phyloP scores from a whole-genome alignment of 352 stramenopile genomes.

The Phytophthora pseudosyringae region DNA sequence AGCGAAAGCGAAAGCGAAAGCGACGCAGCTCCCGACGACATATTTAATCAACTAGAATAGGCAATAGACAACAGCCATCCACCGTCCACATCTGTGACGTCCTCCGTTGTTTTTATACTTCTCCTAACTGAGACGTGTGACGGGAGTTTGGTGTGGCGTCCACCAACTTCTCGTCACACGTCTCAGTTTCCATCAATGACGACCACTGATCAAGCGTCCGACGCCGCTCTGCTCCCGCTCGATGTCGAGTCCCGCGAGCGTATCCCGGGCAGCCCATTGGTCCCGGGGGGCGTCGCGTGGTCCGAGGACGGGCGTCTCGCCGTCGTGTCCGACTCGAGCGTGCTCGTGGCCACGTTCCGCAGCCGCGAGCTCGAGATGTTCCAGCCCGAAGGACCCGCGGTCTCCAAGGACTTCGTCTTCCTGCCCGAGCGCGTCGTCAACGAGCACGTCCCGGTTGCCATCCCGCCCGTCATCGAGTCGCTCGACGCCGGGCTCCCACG shows the following conservation, averaged over 20 bases:
- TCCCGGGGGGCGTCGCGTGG: slow-evolving; percentile 71
- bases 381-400: slow-evolving; percentile 69
- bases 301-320: slow-evolving; percentile 77
- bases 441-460: slow-evolving; percentile 60
- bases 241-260: slow-evolving; percentile 64
- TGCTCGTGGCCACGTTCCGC: slow-evolving; percentile 83
- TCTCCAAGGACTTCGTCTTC: slow-evolving; percentile 89
- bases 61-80: neutral
- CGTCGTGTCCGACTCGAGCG: slow-evolving; percentile 72
- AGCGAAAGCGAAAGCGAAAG: slow-evolving; percentile 20
- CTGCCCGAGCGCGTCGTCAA: slow-evolving; percentile 43
- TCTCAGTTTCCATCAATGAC: slow-evolving; percentile 23
- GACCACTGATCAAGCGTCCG: slow-evolving; percentile 28
- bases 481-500: slow-evolving; percentile 35
- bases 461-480: slow-evolving; percentile 55
- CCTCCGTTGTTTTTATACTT: neutral
- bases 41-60: slow-evolving; percentile 39
- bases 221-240: slow-evolving; percentile 22
- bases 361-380: slow-evolving; percentile 86
- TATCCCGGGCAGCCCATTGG: slow-evolving; percentile 73
- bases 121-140: too few relatives aligned
- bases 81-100: slow-evolving; percentile 5
- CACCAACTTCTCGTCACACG: slow-evolving; percentile 23
- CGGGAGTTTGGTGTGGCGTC: neutral
- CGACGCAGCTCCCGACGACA: slow-evolving; percentile 8